Percentiles rank a stretch among this genome's conserved stretches.
Conservation (phyloP, 495 filamentous ascomycete species). For the Penicillium soppii region DNA sequence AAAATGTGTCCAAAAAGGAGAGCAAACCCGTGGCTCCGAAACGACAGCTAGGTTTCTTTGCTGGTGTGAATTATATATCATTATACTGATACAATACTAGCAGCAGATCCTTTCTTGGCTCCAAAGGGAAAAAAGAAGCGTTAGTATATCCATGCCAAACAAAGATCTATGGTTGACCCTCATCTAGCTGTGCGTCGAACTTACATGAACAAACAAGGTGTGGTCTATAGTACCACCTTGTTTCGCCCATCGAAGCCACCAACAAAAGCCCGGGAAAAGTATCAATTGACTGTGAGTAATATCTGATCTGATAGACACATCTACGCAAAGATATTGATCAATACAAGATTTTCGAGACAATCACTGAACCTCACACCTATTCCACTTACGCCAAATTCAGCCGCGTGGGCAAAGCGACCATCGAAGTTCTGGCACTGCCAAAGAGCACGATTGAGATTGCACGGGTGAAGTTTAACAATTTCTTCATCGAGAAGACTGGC, state of each 20-base stretch:
- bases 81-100: not conserved
- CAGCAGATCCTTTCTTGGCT: constrained; percentile 2
- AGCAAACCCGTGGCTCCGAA: constrained; percentile 22
- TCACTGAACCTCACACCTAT: constrained; percentile 47
- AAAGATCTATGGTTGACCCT: not conserved
- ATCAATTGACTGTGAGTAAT: constrained; percentile 29
- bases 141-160: not conserved
- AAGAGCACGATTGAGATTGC: constrained; percentile 34
- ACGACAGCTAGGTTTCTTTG: constrained; percentile 15
- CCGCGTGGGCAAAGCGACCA: constrained; percentile 20
- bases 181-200: constrained; percentile 26
- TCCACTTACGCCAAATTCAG: constrained; percentile 37
- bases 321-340: not conserved
- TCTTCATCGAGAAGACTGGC: constrained; percentile 57
- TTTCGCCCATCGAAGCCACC: constrained; percentile 9
- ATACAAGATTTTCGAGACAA: constrained; percentile 52
- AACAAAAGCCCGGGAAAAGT: constrained; percentile 2
- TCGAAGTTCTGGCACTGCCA: constrained; percentile 32
- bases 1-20: constrained; percentile 6
- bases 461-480: constrained; percentile 47
- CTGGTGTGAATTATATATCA: not conserved
- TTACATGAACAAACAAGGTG: constrained; percentile 13
- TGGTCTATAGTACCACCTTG: constrained; percentile 19
- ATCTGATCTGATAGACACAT: not conserved
- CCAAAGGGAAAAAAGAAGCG: not conserved